phyloP scores from a whole-genome alignment of 371 early-diverging fungal species.

The Circinella minor region DNA sequence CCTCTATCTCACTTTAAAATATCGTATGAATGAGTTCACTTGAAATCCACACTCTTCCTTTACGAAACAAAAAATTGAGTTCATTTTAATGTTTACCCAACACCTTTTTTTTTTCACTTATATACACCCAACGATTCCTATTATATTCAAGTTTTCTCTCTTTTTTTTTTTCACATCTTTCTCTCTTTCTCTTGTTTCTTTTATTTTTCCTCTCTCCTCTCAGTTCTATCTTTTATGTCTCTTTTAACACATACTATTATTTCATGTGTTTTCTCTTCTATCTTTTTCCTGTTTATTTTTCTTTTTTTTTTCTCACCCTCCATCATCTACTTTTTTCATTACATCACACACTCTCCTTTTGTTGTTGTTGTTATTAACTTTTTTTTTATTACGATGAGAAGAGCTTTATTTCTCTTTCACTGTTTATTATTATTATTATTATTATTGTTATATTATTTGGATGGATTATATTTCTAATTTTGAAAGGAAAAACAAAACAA shows the following conservation, averaged over 20 bases:
- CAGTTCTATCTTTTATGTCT: background rate
- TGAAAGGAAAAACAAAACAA: too few species aligned
- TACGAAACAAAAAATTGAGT: background rate
- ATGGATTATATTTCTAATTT: too few species aligned
- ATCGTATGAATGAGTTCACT: too few species aligned
- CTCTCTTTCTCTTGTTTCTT: too few species aligned
- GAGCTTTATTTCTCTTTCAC: background rate
- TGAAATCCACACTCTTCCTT: too few species aligned
- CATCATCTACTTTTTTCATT: slow-evolving; percentile 8
- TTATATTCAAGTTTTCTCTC: too few species aligned
- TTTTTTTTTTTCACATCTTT: too few species aligned
- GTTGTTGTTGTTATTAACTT: background rate
- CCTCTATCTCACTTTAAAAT: too few species aligned
- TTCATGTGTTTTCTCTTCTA: background rate
- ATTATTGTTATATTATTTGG: too few species aligned
- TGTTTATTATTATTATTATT: too few species aligned
- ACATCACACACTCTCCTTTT: background rate
- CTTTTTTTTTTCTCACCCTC: background rate
- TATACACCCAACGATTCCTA: too few species aligned
- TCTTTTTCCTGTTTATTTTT: background rate
- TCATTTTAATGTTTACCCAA: background rate
- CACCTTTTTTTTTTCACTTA: background rate
- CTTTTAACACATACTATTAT: background rate
- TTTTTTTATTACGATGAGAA: background rate
- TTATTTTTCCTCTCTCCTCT: too few species aligned